phyloP scores from a whole-genome alignment of 768 basidiomycete species.

The Boletus rufocinnamomeus region DNA sequence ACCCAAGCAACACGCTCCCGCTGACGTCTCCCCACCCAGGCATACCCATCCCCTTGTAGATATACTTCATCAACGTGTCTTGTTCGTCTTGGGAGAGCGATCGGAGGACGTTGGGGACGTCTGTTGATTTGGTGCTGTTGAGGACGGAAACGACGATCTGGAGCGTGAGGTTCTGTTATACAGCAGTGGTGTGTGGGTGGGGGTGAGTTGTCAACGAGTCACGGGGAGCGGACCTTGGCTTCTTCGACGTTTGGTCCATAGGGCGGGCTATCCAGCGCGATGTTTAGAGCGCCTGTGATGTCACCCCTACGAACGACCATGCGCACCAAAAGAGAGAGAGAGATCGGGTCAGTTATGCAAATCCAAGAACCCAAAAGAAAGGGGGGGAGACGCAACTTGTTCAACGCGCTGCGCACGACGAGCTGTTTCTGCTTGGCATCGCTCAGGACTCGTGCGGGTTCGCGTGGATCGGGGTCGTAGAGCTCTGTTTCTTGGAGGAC shows the following conservation, averaged over 20 bases:
- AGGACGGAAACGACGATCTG: conserved; percentile 83
- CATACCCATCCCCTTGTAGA: conserved; percentile 94
- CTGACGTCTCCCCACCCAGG: conserved; percentile 61
- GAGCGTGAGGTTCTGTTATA: conserved; percentile 68
- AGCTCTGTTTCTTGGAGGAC: conserved; percentile 81
- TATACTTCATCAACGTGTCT: conserved; percentile 95
- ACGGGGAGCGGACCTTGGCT: conserved; percentile 65
- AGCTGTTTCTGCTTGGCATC: conserved; percentile 77
- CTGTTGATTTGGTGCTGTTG: conserved; percentile 90
- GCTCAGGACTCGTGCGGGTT: conserved; percentile 67
- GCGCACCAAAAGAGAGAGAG: background rate
- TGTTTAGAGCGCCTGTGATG: conserved; percentile 66
- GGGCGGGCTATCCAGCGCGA: conserved; percentile 78
- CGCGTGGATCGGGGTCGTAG: conserved; percentile 82
- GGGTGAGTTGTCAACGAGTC: too few relatives aligned
- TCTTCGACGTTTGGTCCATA: conserved; percentile 87
- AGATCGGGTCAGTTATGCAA: background rate
- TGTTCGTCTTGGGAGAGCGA: conserved; percentile 71
- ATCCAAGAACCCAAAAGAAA: background rate
- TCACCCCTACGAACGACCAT: conserved; percentile 59
- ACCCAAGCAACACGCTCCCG: conserved; percentile 68
- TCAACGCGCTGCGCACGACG: conserved; percentile 69
- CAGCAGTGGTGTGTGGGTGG: too few relatives aligned
- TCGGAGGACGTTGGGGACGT: conserved; percentile 77
- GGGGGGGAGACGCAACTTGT: conserved; percentile 56